These are phyloP conservation scores for Candida maltosa DNA, from an alignment of 805 yeast species.

Conservation along the genomic window DNA sequence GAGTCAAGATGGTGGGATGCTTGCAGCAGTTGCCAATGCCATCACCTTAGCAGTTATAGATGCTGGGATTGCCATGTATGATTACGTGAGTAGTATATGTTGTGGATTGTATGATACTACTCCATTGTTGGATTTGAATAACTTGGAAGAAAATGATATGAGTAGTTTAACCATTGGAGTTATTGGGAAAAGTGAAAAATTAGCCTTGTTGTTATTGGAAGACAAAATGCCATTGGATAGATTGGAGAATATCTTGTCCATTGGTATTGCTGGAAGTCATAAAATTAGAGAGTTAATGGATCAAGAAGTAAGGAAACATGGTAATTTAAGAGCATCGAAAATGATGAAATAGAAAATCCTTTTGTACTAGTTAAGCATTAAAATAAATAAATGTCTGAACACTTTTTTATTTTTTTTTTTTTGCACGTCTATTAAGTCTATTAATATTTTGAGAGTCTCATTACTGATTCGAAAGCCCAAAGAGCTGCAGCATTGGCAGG, in stretches of 20 bases:
- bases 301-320: slow-evolving; percentile 72
- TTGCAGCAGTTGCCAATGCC: slow-evolving; percentile 79
- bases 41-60: slow-evolving; percentile 86
- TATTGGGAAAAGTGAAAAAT: slow-evolving; percentile 76
- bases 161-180: slow-evolving; percentile 80
- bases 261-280: slow-evolving; percentile 86
- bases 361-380: neutral
- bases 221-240: slow-evolving; percentile 82
- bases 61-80: slow-evolving; percentile 93
- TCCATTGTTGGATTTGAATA: slow-evolving; percentile 79
- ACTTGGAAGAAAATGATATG: slow-evolving; percentile 80
- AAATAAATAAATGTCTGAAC: neutral
- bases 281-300: slow-evolving; percentile 84
- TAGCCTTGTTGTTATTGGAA: slow-evolving; percentile 74
- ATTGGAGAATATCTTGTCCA: slow-evolving; percentile 69
- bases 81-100: slow-evolving; percentile 76
- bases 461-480: slow-evolving; percentile 83
- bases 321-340: slow-evolving; percentile 38
- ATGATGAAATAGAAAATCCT: slow-evolving; percentile 2
- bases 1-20: slow-evolving; percentile 85
- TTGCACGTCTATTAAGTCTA: no score
- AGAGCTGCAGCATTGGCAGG: slow-evolving; percentile 94
- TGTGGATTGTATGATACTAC: slow-evolving; percentile 76
- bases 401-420: neutral
- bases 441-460: slow-evolving; percentile 51